A percentile compares a stretch with the other conserved stretches of the same genome.
Evolutionary conservation across 176 grass and related monocot species (phyloP).

Genomic region (Echinochloa phyllopogon): DNA sequence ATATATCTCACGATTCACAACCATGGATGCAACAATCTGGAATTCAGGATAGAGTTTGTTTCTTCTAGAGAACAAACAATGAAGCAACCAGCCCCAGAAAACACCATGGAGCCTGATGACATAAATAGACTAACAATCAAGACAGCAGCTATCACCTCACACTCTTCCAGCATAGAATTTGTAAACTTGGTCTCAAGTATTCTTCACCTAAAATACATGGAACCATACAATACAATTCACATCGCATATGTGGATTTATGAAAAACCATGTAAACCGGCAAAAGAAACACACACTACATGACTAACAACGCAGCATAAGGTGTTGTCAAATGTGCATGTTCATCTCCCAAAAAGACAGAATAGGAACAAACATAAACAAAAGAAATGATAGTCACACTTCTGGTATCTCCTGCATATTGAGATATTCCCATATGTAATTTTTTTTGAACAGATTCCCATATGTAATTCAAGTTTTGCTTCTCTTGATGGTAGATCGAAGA

Average conservation of each 20-base stretch:
- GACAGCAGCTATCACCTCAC: neutral
- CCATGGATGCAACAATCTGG: neutral
- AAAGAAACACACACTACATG: neutral
- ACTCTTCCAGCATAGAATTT: neutral
- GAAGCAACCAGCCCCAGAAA: neutral
- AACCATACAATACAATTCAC: neutral
- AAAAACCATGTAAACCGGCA: neutral
- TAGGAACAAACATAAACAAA: neutral
- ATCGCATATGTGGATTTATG: neutral
- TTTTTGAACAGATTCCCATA: neutral
- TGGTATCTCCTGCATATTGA: neutral
- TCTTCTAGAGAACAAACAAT: neutral
- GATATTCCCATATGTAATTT: neutral
- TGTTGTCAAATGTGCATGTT: neutral
- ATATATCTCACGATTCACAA: neutral
- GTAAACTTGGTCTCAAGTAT: neutral
- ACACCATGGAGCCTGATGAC: neutral
- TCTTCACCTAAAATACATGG: neutral
- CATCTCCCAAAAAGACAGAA: too few species aligned
- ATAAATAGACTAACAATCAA: too few species aligned
- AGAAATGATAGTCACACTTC: neutral
- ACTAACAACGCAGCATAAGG: neutral
- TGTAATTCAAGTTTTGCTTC: neutral
- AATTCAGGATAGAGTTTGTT: too few species aligned
- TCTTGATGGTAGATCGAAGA: conserved; percentile 60